Percentiles rank a stretch among this genome's conserved stretches.
phyloP scores from a whole-genome alignment of 1,284 basidiomycete species.

The Ustilago tritici region DNA sequence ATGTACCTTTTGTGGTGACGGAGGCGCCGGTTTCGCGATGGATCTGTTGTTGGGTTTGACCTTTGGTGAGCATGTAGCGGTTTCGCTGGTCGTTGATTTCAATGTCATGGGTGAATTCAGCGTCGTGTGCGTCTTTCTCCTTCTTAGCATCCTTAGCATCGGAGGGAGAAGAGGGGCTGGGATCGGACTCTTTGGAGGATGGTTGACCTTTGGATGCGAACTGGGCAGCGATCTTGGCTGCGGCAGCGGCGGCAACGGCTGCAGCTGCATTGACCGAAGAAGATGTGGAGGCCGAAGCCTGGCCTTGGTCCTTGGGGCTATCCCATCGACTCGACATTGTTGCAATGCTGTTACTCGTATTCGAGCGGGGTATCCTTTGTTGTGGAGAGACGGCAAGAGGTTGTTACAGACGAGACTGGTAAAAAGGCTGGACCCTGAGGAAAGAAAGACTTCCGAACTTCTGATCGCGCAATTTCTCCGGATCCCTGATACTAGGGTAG shows the following conservation, averaged over 20 bases:
- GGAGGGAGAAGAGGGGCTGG: slow-evolving; percentile 66
- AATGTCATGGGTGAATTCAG: slow-evolving; percentile 88
- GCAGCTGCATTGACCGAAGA: slow-evolving; percentile 24
- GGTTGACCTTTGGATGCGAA: slow-evolving; percentile 38
- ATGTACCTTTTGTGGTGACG: slow-evolving; percentile 74
- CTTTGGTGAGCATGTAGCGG: slow-evolving; percentile 93
- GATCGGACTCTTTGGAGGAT: slow-evolving; percentile 71
- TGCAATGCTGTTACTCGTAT: neutral
- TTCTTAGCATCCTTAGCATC: slow-evolving; percentile 71
- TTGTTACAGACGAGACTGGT: neutral
- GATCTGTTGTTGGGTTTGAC: slow-evolving; percentile 89
- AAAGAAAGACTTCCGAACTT: neutral
- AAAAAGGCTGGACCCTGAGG: slow-evolving; percentile 9
- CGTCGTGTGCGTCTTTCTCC: slow-evolving; percentile 78
- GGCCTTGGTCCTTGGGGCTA: slow-evolving; percentile 18
- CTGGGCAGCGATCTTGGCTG: slow-evolving; percentile 64
- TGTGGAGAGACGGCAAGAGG: slow-evolving; percentile 3
- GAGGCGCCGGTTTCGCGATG: slow-evolving; percentile 69
- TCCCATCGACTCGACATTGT: slow-evolving; percentile 45
- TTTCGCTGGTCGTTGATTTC: slow-evolving; percentile 98
- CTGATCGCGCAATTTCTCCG: neutral
- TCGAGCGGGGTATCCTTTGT: neutral
- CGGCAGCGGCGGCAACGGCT: slow-evolving; percentile 63
- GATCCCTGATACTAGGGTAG: neutral
- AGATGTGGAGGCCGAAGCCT: slow-evolving; percentile 39